Base-by-base conservation (phyloP, 2,329 filamentous ascomycete genomes). In the Curvularia eragrostidis region DNA sequence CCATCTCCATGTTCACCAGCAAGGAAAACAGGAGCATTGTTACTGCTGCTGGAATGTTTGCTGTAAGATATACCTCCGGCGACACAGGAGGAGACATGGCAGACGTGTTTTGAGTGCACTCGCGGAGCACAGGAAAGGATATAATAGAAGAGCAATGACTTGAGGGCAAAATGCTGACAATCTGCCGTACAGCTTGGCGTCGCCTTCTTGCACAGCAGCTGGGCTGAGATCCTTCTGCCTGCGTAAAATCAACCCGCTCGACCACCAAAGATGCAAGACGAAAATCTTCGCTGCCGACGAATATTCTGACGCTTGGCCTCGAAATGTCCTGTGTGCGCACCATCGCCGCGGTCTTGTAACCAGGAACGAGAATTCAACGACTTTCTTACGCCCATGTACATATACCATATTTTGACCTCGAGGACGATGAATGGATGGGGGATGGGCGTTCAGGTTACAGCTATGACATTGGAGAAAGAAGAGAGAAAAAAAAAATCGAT, bases 161-260 rank as follows among this genome's bases (percentile, higher is more conserved):
- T 24, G 15, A 41, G 19, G 12, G 38, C 43, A 44, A 48, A 53
- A 64, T 42, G 61, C 69, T 73, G 55, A 74, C 59, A 50, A 15
- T 21, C 23, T 15, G 10, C 21, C 38, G 12, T 53, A 34, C 54
- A 84, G 82, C 77, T 80, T 50, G 81, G 81, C 57, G 81, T 84
- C 36, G 77, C 81, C 6, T 84, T 84, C 67, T 65, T 84, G 43
- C 78, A 81, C 68, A 83, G 80, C 72, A 82, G 80, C 75, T 84
- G 80, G 80, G 79, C 78, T 63, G 82, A 84, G 74, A 74, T 82
- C 52, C 69, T 84, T 5, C 72, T 82, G 9, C 81, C 82, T 47
- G 78, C 80, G 75, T 83, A 76, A 76, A 76, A 78, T 43, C 24
- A 47, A 13, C 10, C 44, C 15, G 36, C 15, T 10, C 10, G 13